Conservation (phyloP, 495 filamentous ascomycete genomes). For the Tuber indicum region DNA sequence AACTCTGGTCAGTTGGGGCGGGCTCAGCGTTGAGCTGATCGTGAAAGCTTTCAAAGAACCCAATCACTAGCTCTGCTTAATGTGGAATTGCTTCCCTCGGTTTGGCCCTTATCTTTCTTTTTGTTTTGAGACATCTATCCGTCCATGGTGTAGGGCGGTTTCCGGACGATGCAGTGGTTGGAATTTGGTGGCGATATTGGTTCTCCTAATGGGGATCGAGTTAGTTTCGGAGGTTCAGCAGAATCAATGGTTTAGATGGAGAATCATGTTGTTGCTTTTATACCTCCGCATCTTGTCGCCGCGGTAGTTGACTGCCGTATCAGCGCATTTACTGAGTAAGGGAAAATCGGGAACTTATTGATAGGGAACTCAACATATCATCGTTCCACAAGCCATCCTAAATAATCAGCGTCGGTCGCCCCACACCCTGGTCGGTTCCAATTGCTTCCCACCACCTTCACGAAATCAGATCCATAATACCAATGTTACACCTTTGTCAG, state of each 20-base stretch:
- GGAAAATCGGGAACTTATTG: neutral
- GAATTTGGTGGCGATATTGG: neutral
- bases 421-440: neutral
- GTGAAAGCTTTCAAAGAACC: neutral
- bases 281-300: neutral
- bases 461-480: neutral
- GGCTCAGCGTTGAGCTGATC: neutral
- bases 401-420: neutral
- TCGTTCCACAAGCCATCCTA: neutral
- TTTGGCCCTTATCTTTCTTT: neutral
- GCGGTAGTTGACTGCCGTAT: neutral
- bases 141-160: neutral
- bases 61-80: neutral
- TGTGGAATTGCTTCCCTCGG: neutral
- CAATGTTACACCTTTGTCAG: neutral
- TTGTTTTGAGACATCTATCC: neutral
- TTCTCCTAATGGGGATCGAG: neutral
- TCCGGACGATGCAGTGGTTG: neutral
- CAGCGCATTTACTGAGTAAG: neutral
- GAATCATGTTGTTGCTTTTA: neutral
- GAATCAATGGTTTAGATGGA: neutral
- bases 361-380: neutral
- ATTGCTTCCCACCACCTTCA: neutral
- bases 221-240: neutral
- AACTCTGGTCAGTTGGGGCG: neutral